These are phyloP conservation scores for Eudorina sp. DNA, from an alignment of 139 green algal genomes.

Conservation along the genomic window DNA sequence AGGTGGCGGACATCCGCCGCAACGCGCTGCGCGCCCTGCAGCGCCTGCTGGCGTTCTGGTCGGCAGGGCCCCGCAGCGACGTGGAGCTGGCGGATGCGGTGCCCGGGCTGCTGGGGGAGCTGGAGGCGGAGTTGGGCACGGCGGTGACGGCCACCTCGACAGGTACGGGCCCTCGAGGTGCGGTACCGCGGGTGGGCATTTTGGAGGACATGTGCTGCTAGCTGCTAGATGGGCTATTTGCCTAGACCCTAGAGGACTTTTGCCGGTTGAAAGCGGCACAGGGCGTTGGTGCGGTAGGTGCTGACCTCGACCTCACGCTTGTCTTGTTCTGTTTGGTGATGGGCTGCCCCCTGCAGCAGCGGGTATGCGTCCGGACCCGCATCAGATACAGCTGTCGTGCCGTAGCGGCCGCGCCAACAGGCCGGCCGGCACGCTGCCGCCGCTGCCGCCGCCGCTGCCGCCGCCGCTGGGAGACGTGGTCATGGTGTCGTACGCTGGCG, in stretches of 20 bases:
- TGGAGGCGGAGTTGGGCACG: conserved; percentile 4
- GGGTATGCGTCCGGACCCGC: background rate
- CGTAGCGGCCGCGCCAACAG: background rate
- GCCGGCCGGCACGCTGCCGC: conserved; percentile 1
- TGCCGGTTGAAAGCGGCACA: no score
- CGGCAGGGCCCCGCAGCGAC: background rate
- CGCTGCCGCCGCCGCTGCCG: conserved; percentile 27
- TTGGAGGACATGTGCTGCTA: no score
- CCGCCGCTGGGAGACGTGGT: conserved; percentile 42
- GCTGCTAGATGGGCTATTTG: no score
- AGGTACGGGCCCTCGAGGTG: background rate
- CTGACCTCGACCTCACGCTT: no score
- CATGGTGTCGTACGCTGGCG: conserved; percentile 33
- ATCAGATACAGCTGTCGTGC: background rate
- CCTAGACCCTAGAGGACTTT: no score
- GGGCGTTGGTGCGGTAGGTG: no score
- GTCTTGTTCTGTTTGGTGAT: no score
- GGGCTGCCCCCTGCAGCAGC: no score
- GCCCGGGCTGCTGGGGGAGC: conserved; percentile 25
- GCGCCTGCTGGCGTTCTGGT: conserved; percentile 19
- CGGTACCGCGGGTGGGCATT: no score
- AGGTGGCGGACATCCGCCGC: conserved; percentile 8
- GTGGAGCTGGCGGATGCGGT: conserved; percentile 3
- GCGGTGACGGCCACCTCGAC: background rate
- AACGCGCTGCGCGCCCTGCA: background rate